Evolutionary conservation across 2,329 filamentous ascomycete species (phyloP).

Genomic region (Mycosphaerella sp.): DNA sequence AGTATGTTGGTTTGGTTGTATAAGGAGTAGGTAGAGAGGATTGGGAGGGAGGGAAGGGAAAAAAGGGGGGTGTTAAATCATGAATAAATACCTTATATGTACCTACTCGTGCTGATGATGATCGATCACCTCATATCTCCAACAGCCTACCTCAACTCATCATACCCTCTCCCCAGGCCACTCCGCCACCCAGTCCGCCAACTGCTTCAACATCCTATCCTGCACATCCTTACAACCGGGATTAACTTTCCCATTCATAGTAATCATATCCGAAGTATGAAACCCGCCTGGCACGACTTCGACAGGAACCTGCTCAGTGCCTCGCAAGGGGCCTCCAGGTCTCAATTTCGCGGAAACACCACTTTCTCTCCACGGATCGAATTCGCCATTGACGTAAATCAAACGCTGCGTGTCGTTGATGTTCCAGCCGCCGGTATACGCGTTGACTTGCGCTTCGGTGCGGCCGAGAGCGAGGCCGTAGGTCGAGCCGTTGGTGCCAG

Average conservation of each 20-base stretch:
- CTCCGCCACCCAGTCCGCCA: constrained; percentile 51
- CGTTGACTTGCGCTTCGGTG: constrained; percentile 48
- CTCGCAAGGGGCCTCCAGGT: constrained; percentile 49
- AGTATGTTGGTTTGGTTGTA: constrained; percentile 52
- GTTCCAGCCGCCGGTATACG: constrained; percentile 51
- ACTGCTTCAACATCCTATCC: constrained; percentile 45
- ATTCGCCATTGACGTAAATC: constrained; percentile 54
- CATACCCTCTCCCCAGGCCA: constrained; percentile 24
- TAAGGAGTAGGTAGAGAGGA: constrained; percentile 6
- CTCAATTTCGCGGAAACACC: constrained; percentile 50
- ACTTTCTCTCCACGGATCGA: constrained; percentile 55
- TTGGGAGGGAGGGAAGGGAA: too few species aligned
- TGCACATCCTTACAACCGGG: constrained; percentile 46
- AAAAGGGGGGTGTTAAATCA: too few species aligned
- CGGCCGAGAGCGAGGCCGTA: constrained; percentile 46
- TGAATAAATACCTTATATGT: too few species aligned
- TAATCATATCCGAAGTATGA: constrained; percentile 52
- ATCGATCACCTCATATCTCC: too few species aligned
- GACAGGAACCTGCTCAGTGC: constrained; percentile 46
- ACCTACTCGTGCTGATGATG: too few species aligned
- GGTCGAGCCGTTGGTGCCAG: constrained; percentile 41
- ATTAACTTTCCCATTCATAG: constrained; percentile 45
- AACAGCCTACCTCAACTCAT: neutral
- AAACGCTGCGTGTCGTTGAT: constrained; percentile 48
- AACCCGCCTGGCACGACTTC: constrained; percentile 49